A percentile compares a stretch with the other conserved stretches of the same genome.
Conservation (phyloP, 148 eudicot species). For the Arctostaphylos glauca region DNA sequence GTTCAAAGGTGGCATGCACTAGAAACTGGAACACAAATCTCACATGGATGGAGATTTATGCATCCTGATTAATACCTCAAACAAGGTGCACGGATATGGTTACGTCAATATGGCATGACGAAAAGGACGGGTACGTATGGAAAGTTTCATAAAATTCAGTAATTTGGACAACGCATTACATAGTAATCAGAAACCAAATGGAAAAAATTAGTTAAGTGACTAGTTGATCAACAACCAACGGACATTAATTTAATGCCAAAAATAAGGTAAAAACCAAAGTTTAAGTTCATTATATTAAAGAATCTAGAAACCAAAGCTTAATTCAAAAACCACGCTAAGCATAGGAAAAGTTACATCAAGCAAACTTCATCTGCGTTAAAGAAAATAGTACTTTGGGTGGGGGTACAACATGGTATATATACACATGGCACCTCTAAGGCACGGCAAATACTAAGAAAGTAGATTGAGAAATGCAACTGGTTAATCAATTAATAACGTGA, state of each 20-base stretch:
- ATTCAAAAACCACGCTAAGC: neutral
- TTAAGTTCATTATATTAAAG: too few relatives aligned
- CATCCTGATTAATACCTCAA: neutral
- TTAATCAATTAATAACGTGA: neutral
- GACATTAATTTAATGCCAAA: neutral
- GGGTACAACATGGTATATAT: neutral
- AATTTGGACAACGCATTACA: neutral
- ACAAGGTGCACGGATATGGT: neutral
- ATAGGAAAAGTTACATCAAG: neutral
- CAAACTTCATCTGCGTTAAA: neutral
- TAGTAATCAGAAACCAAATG: neutral
- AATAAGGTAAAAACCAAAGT: neutral
- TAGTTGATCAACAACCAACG: neutral
- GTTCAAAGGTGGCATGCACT: slow-evolving; percentile 4
- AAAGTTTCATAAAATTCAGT: neutral
- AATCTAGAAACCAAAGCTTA: too few relatives aligned
- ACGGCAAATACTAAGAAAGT: neutral
- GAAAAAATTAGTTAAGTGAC: neutral
- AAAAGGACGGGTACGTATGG: neutral
- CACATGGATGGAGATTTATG: neutral
- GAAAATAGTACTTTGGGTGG: neutral
- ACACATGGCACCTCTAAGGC: neutral
- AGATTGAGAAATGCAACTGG: neutral
- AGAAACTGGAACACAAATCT: neutral
- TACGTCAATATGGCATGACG: too few relatives aligned